phyloP scores from a whole-genome alignment of 2,329 filamentous ascomycete species.

The Aaosphaeria pasadenensis region DNA sequence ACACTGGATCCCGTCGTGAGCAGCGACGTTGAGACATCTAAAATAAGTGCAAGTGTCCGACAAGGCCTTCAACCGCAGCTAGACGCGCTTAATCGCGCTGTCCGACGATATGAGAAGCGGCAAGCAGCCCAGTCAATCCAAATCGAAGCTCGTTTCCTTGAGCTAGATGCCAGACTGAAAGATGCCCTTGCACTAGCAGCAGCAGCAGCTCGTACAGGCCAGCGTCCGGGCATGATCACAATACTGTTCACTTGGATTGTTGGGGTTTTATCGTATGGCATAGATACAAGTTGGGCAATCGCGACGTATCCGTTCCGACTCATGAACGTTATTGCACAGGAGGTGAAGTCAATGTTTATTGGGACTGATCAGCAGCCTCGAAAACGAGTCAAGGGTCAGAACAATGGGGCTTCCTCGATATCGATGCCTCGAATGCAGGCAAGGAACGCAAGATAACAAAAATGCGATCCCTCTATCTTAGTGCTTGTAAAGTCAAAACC shows the following conservation, averaged over 20 bases:
- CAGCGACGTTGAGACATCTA: constrained; percentile 36
- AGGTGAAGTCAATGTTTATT: constrained; percentile 19
- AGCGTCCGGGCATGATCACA: constrained; percentile 29
- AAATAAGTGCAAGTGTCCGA: constrained; percentile 55
- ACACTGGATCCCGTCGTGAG: constrained; percentile 42
- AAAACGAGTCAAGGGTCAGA: constrained; percentile 19
- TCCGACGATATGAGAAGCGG: constrained; percentile 89
- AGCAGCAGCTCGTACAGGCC: constrained; percentile 51
- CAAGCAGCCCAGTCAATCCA: constrained; percentile 71
- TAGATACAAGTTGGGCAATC: constrained; percentile 26
- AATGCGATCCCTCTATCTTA: too few relatives aligned
- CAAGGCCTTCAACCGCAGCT: constrained; percentile 74
- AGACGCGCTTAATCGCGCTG: constrained; percentile 82
- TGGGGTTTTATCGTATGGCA: constrained; percentile 11
- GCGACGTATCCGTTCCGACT: constrained; percentile 30
- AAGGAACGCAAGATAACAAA: constrained; percentile 17
- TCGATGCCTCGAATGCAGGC: constrained; percentile 27
- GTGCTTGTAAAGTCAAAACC: too few relatives aligned
- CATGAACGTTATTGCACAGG: constrained; percentile 6
- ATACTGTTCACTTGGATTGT: constrained; percentile 26
- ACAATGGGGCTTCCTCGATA: constrained; percentile 19
- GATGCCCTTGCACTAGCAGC: constrained; percentile 81
- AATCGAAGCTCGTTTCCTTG: constrained; percentile 70
- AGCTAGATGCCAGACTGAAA: constrained; percentile 67
- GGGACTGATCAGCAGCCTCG: constrained; percentile 18